Conservation (phyloP, 192 early-diverging fungal genomes). For the Geranomyces michiganensis region DNA sequence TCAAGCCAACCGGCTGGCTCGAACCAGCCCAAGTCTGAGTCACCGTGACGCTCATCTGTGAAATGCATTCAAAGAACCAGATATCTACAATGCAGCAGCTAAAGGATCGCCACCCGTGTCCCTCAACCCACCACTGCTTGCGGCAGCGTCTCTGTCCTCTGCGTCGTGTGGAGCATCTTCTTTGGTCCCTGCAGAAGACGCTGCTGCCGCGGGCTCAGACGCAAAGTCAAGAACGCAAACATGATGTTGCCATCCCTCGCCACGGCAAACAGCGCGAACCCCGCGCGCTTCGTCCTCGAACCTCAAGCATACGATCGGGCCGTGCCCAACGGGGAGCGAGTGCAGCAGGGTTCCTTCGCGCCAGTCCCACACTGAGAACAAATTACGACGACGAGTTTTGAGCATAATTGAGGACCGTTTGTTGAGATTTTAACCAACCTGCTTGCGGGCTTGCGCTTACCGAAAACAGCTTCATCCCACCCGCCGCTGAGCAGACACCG, state of each 20-base stretch:
- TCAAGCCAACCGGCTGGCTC: no score
- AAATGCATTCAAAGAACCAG: no score
- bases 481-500: constrained; percentile 41
- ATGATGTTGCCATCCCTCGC: constrained; percentile 42
- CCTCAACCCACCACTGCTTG: no score
- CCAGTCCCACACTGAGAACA: constrained; percentile 32
- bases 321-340: constrained; percentile 29
- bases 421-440: neutral
- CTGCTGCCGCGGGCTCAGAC: neutral
- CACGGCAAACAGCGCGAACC: constrained; percentile 25
- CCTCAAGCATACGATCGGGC: constrained; percentile 41
- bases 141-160: no score
- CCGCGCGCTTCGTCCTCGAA: constrained; percentile 33
- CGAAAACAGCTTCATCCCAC: constrained; percentile 44
- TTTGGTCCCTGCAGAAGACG: no score
- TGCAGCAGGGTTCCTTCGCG: constrained; percentile 25
- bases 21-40: no score
- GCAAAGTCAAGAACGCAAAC: constrained; percentile 44
- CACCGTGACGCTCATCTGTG: no score
- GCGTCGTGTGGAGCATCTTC: no score
- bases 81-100: no score
- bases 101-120: no score
- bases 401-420: no score
- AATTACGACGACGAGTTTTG: neutral
- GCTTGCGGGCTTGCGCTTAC: constrained; percentile 3